Evolutionary conservation across 192 early-diverging fungal species (phyloP), one percentile per base, ranked within the genome.

Genomic region (Haplosporangium gracile): DNA sequence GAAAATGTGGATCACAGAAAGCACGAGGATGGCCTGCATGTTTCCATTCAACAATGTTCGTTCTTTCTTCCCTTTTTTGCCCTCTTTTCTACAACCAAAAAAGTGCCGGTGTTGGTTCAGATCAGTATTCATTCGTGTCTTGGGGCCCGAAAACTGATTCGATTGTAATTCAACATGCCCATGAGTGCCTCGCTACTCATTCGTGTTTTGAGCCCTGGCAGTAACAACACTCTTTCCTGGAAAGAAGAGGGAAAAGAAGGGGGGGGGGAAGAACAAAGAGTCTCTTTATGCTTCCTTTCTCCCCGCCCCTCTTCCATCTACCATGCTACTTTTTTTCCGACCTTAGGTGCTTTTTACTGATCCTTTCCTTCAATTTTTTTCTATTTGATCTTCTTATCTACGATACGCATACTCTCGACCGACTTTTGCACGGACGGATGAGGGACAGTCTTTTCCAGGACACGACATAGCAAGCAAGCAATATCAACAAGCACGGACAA

Each of bases 61-160:
- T 38, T 26, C 63, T 26, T 26, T n/a, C 65, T 22, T 22, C 40
- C 26, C 65, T 22, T 34, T 47, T 43, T 18, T 49, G 22, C 24
- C 42, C 20, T 36, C 39, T 20, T n/a, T 38, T 15, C 24, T 29
- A 34, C 10, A 26, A 6, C 10, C 34, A 29, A 45, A 70, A 75
- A 75, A 43, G 82, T 69, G 68, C 77, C 57, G 72, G 77, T 85
- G 78, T 85, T 85, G 78, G 78, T 85, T 79, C 39, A 85, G 74
- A 85, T 85, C 72, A 76, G 82, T 85, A 85, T 85, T n/a, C 38
- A 85, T 85, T n/a, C 38, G 70, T 72, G 7, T 49, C 42, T 51
- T 68, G 13, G 57, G 47, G 53, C 10, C 38, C n/a, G 32, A n/a
- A 24, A 70, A 40, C 29, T 5, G 20, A n/a, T 76, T 39, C 34